A percentile compares a stretch with the other conserved stretches of the same genome.
Conservation (phyloP, 2,329 filamentous ascomycete species). For the Colletotrichum australisinense region DNA sequence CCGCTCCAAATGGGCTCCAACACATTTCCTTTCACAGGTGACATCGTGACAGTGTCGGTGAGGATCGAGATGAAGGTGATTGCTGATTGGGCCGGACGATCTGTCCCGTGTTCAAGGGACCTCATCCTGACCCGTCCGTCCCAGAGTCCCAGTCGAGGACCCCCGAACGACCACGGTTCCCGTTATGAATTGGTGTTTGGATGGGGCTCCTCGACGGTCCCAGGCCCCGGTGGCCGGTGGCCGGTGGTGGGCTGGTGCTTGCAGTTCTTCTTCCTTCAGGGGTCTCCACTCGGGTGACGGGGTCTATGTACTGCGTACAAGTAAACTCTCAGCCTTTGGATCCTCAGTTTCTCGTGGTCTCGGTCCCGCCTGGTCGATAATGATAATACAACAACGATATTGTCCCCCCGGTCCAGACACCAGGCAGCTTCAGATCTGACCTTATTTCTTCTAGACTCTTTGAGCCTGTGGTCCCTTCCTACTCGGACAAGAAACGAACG, state of each 20-base stretch:
- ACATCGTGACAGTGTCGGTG: background rate
- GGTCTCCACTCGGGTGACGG: background rate
- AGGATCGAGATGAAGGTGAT: too few relatives aligned
- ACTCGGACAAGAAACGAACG: background rate
- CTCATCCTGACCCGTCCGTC: slow-evolving; percentile 16
- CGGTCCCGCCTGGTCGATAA: background rate
- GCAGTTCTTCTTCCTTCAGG: background rate
- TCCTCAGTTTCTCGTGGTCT: background rate
- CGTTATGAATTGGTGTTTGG: background rate
- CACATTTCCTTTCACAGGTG: too few relatives aligned
- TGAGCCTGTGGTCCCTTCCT: background rate
- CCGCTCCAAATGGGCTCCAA: too few relatives aligned
- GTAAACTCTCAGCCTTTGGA: background rate
- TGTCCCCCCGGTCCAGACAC: background rate
- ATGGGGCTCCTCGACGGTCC: slow-evolving; percentile 4
- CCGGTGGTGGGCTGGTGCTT: background rate
- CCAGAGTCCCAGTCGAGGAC: slow-evolving; percentile 1
- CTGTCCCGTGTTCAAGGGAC: slow-evolving; percentile 24
- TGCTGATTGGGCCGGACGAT: slow-evolving; percentile 31
- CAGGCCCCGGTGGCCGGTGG: background rate
- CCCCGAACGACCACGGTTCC: slow-evolving; percentile 12
- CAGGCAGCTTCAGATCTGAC: background rate
- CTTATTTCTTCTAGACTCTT: background rate
- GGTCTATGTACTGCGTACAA: too few relatives aligned
- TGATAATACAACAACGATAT: slow-evolving; percentile 13